Conservation (phyloP, 2,329 filamentous ascomycete genomes). For the Aspergillus ustus region DNA sequence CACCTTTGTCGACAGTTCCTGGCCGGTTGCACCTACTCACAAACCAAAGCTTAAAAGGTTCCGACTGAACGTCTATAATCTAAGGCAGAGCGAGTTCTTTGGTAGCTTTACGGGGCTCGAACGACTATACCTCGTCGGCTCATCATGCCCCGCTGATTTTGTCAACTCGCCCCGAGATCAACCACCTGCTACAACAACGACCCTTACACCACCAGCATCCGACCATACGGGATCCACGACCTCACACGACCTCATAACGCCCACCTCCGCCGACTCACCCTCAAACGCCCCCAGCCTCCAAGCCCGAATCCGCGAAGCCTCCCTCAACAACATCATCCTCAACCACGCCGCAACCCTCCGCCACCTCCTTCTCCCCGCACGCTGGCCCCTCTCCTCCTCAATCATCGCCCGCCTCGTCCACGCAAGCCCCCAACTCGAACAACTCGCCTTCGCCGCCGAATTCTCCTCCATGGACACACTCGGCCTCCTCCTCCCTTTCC, state of each 20-base stretch:
- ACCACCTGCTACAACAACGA: constrained; percentile 24
- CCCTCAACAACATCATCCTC: constrained; percentile 56
- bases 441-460: constrained; percentile 59
- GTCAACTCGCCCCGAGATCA: constrained; percentile 37
- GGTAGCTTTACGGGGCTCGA: constrained; percentile 51
- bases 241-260: constrained; percentile 23
- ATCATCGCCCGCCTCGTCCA: constrained; percentile 58
- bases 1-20: constrained; percentile 62
- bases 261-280: constrained; percentile 33
- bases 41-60: constrained; percentile 51
- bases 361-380: constrained; percentile 61
- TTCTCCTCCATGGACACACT: constrained; percentile 45
- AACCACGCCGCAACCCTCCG: constrained; percentile 58
- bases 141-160: constrained; percentile 34
- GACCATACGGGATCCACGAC: constrained; percentile 23
- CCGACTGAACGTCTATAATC: constrained; percentile 54
- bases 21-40: constrained; percentile 45
- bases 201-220: constrained; percentile 34
- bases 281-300: constrained; percentile 31
- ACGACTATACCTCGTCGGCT: constrained; percentile 57
- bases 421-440: constrained; percentile 61
- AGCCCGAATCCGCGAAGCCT: constrained; percentile 48
- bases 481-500: constrained; percentile 45
- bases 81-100: constrained; percentile 50
- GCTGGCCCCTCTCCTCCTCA: constrained; percentile 57